These are phyloP conservation scores for Marvania coccoides DNA, from an alignment of 139 green algal species.

Conservation along the genomic window DNA sequence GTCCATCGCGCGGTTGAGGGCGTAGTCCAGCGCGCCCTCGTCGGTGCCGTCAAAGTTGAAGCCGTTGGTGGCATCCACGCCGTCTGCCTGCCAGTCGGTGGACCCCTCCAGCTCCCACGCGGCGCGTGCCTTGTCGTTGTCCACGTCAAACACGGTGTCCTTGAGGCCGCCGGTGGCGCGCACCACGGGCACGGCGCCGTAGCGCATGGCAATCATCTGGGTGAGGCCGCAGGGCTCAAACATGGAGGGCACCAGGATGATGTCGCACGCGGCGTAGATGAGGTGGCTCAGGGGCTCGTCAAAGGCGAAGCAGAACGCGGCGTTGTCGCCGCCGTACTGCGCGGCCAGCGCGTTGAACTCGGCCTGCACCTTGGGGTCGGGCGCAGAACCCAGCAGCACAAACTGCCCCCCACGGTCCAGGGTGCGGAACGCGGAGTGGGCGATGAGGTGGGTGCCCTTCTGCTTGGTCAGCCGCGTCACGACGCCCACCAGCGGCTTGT, in stretches of 20 bases:
- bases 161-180: constrained; percentile 82
- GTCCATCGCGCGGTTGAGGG: constrained; percentile 58
- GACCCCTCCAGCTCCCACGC: constrained; percentile 76
- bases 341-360: constrained; percentile 35
- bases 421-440: constrained; percentile 79
- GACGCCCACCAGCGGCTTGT: constrained; percentile 69
- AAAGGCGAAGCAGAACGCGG: constrained; percentile 63
- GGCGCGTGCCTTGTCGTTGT: constrained; percentile 51
- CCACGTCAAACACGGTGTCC: constrained; percentile 70
- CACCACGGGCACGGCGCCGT: constrained; percentile 81
- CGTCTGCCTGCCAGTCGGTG: constrained; percentile 55
- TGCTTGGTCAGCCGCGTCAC: constrained; percentile 81
- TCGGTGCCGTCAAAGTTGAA: constrained; percentile 83
- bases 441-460: constrained; percentile 98
- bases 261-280: constrained; percentile 79
- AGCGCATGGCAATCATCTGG: constrained; percentile 93
- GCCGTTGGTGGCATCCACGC: constrained; percentile 67
- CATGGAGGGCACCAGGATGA: constrained; percentile 95
- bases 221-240: constrained; percentile 90
- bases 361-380: constrained; percentile 63
- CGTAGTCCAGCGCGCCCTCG: constrained; percentile 80
- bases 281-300: constrained; percentile 74
- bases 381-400: constrained; percentile 92
- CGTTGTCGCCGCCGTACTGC: constrained; percentile 38
- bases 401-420: constrained; percentile 90